Evolutionary conservation across 495 filamentous ascomycete species (phyloP), one percentile per base, ranked within the genome.

Genomic region (Lophium mytilinum): DNA sequence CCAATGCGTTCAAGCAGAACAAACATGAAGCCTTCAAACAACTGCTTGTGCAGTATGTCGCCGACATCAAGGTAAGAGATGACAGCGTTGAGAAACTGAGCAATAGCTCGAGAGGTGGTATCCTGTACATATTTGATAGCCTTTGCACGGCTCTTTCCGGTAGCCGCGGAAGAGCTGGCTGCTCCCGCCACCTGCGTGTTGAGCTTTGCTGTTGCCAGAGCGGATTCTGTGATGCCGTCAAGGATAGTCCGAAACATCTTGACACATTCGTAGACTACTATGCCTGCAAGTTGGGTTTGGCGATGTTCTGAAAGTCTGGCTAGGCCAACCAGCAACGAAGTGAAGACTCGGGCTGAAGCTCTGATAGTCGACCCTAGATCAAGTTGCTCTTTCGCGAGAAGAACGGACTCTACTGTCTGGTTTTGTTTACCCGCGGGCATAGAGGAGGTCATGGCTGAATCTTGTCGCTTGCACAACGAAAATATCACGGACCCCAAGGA

Each of bases 1-100:
- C 66, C 68, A 14, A 69, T 55, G 34, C 61, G 63, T 15, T 68
- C 53, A 1, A 71, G 35, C 4, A 68, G 49, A 8, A 63, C 40
- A 50, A 66, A 71, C 12, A 63, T 58, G 45, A 66, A 67, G 0
- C 71, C 71, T 63, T 71, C 69, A 49, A 69, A 73, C 10, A 73
- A 33, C 18, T 67, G 52, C 24, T 57, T 50, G 39, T 70, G 68
- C 7, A 50, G 15, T 15, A 51, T 35, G 15, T 56, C 21, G 17
- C 55, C 62, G 18, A 59, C 14, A 54, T 61, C 53, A 8, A 66
- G 56, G 15, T 53, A 49, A 1, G 43, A 45, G 9, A 66, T 42
- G 6, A 60, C 10, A 15, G 55, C 39, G 30, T 54, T 61, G 1
- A 65, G 18, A 24, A 65, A 47, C 21, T 61, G 57, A 18, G 54